Base-by-base conservation (phyloP, 805 yeast genomes). In the Candida quercuum region DNA sequence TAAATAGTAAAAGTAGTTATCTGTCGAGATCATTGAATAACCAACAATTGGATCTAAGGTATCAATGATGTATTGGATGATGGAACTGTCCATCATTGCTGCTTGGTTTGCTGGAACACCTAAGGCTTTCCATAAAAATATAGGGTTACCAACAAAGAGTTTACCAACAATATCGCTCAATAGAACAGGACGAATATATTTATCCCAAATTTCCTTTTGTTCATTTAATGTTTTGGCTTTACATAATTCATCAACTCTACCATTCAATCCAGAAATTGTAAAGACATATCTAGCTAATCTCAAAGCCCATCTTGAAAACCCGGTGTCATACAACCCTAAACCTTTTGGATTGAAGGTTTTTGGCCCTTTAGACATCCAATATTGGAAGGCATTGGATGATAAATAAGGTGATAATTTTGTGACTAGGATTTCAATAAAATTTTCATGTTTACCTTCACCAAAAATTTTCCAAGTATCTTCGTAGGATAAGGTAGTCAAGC, bases 41-140 rank as follows among this genome's bases (percentile, higher is more conserved):
- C 68, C 66, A 45, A 85, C 67, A 20, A 86, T 63, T 19, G 95
- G 95, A 52, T 85, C 91, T 47, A 85, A 66, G 5, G 95, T 85
- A 54, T 86, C 87, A 36, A 78, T 67, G 32, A 86, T 78, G 55
- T 86, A 85, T 41, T 80, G 73, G 48, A 81, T 61, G 30, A 83
- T 79, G 0, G 88, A 78, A 14, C 74, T 66, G 18, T 83, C 86
- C 76, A 86, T 84, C 81, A 86, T 74, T 21, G 76, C 66, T 6
- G 93, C 88, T 63, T 85, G 95, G 54, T 86, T 85, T 7, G 80
- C 76, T 6, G 94, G 95, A 33, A 85, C 95, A n/a, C 95, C 94
- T 18, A 86, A 67, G 0, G 94, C 94, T 56, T 82, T 84, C 95
- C 95, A 85, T 40, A 86, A 66, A 57, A 85, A 85, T n/a, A 84